phyloP scores from a whole-genome alignment of 2,329 filamentous ascomycete genomes.

The Ophiocordyceps unilateralis region DNA sequence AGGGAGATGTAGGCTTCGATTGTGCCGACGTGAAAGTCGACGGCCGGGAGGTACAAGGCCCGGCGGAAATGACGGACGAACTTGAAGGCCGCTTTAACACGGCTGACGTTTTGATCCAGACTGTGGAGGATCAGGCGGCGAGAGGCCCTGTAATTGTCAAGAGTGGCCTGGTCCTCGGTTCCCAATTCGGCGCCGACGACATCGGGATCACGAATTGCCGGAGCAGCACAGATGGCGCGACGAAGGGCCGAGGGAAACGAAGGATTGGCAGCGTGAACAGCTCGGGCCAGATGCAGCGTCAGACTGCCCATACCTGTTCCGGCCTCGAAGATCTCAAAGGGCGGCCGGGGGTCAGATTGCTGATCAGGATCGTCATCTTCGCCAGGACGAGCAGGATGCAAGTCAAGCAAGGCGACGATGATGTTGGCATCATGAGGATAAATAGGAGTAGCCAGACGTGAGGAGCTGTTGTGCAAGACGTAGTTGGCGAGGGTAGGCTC shows the following conservation, averaged over 20 bases:
- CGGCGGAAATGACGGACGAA: slow-evolving; percentile 49
- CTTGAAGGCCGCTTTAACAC: slow-evolving; percentile 46
- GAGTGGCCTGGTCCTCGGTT: slow-evolving; percentile 14
- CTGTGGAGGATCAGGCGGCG: slow-evolving; percentile 60
- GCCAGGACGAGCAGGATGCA: slow-evolving; percentile 37
- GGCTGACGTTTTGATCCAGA: slow-evolving; percentile 45
- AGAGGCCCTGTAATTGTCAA: slow-evolving; percentile 26
- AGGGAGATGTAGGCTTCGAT: slow-evolving; percentile 44
- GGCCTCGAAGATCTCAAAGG: slow-evolving; percentile 64
- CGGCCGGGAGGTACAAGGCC: slow-evolving; percentile 50
- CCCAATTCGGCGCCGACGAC: slow-evolving; percentile 8
- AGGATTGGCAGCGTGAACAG: slow-evolving; percentile 57
- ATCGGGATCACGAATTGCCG: slow-evolving; percentile 2
- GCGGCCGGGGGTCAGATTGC: slow-evolving; percentile 16
- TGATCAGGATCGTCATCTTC: slow-evolving; percentile 10
- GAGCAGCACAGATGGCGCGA: slow-evolving; percentile 8
- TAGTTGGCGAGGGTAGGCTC: slow-evolving; percentile 59
- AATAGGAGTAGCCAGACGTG: slow-evolving; percentile 55
- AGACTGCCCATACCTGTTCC: slow-evolving; percentile 73
- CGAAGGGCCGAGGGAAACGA: slow-evolving; percentile 26
- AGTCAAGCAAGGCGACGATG: slow-evolving; percentile 60
- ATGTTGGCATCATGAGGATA: slow-evolving; percentile 61
- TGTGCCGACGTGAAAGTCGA: slow-evolving; percentile 58
- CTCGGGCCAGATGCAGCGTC: slow-evolving; percentile 57
- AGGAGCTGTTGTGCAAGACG: slow-evolving; percentile 37